Conservation (phyloP, 2,329 filamentous ascomycete genomes). For the Hypoxylon sp. region DNA sequence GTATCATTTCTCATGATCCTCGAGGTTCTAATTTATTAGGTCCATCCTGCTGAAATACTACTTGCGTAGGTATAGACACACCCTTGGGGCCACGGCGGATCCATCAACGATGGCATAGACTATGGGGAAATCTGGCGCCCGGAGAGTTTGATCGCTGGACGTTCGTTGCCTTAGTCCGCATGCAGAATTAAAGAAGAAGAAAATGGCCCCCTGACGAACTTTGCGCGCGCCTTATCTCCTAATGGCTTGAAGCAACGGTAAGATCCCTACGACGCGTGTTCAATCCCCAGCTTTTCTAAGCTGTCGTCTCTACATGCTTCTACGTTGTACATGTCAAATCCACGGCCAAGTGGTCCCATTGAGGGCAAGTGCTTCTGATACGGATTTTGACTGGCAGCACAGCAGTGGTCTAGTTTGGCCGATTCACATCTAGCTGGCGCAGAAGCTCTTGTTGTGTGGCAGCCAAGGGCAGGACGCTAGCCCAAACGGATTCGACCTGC, state of each 20-base stretch:
- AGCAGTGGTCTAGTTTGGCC: slow-evolving; percentile 33
- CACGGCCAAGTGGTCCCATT: slow-evolving; percentile 31
- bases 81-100: slow-evolving; percentile 29
- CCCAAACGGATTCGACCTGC: slow-evolving; percentile 44
- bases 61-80: slow-evolving; percentile 15
- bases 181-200: slow-evolving; percentile 2
- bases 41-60: slow-evolving; percentile 19
- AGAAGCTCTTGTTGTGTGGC: slow-evolving; percentile 27
- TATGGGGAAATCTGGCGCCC: slow-evolving; percentile 26
- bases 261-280: slow-evolving; percentile 6
- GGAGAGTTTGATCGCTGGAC: slow-evolving; percentile 23
- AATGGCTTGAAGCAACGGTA: slow-evolving; percentile 4
- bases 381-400: slow-evolving; percentile 31
- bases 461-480: slow-evolving; percentile 41
- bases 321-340: slow-evolving; percentile 16
- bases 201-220: slow-evolving; percentile 1
- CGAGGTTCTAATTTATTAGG: slow-evolving; percentile 8
- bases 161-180: slow-evolving; percentile 4
- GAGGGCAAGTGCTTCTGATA: slow-evolving; percentile 17
- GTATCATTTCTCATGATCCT: slow-evolving; percentile 23
- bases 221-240: slow-evolving; percentile 7
- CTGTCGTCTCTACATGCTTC: slow-evolving; percentile 11
- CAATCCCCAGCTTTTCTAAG: slow-evolving; percentile 12
- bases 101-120: slow-evolving; percentile 14
- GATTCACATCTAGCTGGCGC: slow-evolving; percentile 29